These are phyloP conservation scores for Stemphylium beticola DNA, from an alignment of 2,329 filamentous ascomycete species.

Conservation along the genomic window DNA sequence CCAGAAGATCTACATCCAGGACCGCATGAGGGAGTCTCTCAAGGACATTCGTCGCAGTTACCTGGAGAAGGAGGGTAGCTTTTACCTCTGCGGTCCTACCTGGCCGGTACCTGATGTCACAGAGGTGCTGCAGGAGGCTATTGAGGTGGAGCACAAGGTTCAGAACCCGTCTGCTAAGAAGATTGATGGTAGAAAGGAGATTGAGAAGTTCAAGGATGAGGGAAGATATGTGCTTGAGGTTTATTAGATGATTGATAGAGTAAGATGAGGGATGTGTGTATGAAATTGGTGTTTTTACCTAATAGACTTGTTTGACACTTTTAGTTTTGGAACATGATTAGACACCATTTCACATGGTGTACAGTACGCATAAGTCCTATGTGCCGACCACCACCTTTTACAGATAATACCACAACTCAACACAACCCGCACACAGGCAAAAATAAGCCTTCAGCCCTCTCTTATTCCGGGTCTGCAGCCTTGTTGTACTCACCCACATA, in stretches of 20 bases:
- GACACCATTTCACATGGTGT: too few species aligned
- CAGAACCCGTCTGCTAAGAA: conserved; percentile 65
- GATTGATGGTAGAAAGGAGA: conserved; percentile 85
- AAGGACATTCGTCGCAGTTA: conserved; percentile 84
- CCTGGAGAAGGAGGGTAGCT: conserved; percentile 83
- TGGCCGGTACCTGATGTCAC: conserved; percentile 99
- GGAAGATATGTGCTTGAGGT: conserved; percentile 95
- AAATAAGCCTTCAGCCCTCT: too few species aligned
- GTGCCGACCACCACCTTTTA: too few species aligned
- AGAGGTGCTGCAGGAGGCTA: conserved; percentile 89
- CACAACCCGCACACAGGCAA: too few species aligned
- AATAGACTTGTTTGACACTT: too few species aligned
- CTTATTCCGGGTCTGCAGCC: too few species aligned
- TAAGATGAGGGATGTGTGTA: background rate
- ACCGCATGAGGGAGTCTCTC: conserved; percentile 91
- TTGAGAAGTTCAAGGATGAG: conserved; percentile 96
- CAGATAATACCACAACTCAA: too few species aligned
- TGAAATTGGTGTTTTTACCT: too few species aligned
- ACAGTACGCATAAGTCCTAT: too few species aligned
- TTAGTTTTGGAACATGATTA: too few species aligned
- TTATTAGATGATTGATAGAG: conserved; percentile 65
- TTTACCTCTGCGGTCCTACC: conserved; percentile 97
- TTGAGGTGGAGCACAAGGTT: conserved; percentile 73
- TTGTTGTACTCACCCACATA: too few species aligned
- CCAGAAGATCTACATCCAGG: conserved; percentile 99